Conservation (phyloP, 345 rosid genomes). For the Punica granatum region DNA sequence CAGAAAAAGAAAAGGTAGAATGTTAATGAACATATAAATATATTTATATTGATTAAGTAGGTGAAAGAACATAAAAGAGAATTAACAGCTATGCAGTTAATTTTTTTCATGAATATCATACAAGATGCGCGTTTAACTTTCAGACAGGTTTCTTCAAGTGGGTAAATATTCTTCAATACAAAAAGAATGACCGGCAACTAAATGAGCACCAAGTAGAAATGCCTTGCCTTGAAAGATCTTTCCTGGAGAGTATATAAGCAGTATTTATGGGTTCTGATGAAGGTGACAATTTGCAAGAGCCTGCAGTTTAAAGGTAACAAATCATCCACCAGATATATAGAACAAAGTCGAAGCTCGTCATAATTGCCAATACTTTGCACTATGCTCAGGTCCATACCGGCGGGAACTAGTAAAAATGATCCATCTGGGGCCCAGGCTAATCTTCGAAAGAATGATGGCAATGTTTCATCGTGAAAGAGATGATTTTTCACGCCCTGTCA, state of each 20-base stretch:
- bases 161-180: background rate
- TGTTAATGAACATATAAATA: background rate
- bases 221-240: conserved; percentile 79
- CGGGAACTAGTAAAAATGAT: conserved; percentile 80
- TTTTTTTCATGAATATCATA: background rate
- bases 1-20: conserved; percentile 1
- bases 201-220: background rate
- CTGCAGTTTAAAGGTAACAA: conserved; percentile 30
- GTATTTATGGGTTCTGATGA: conserved; percentile 63
- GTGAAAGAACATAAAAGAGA: background rate
- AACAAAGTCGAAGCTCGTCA: background rate
- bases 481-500: conserved; percentile 54
- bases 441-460: conserved; percentile 94
- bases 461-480: conserved; percentile 93
- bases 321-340: background rate
- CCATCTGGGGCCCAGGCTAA: conserved; percentile 99
- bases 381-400: conserved; percentile 38
- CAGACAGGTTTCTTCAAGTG: background rate
- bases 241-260: conserved; percentile 76
- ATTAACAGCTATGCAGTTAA: background rate
- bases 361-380: background rate
- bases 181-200: background rate
- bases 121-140: too few species aligned
- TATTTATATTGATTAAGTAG: background rate
- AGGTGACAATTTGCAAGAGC: conserved; percentile 59